Base-by-base conservation (phyloP, 2,329 filamentous ascomycete genomes). In the Ophiostoma populinum region DNA sequence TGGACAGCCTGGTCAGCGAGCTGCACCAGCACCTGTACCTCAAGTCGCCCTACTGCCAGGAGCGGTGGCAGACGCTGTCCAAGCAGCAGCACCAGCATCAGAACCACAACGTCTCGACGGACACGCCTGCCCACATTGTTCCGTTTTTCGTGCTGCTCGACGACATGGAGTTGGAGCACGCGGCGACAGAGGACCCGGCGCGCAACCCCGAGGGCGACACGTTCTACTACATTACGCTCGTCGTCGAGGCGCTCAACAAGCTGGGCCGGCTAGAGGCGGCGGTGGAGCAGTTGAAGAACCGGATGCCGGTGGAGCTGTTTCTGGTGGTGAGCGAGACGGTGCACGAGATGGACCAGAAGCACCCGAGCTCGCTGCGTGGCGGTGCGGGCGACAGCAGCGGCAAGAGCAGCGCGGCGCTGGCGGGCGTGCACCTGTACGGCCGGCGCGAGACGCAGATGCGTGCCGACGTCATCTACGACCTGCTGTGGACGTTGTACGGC, bases 1-100 rank as follows among this genome's bases (percentile, higher is more conserved):
- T 87, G 49, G 90, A 98, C 50, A 95, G 95, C 35, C 55, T 98
- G 37, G 75, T 95, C n/a, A 90, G 98, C 52, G 90, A 98, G 55
- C 63, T 98, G 22, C 90, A 98, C 51, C 90, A 92, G 52, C 90
- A 98, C 56, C 65, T 98, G 4, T 98, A 98, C 51, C 71, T 98
- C 25, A 95, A 95, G 53, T 95, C 87, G 4, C 90, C 87, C 0
- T 98, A 98, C 52, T 95, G 87, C 51, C 85, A 93, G 51, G 83
- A 93, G 51, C 68, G 90, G 45, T 98, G 90, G 90, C 92, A 92
- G 55, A 70, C 69, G 39, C 71, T 92, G 40, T 67, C 76, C 24
- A 78, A 77, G 46, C 69, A 67, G 24, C 75, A 80, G 43, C 64
- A 70, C 19, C 32, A 22, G 6, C 32, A 32, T 15, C 27, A n/a